phyloP scores from a whole-genome alignment of 148 eudicot genomes.

The Silene conica region DNA sequence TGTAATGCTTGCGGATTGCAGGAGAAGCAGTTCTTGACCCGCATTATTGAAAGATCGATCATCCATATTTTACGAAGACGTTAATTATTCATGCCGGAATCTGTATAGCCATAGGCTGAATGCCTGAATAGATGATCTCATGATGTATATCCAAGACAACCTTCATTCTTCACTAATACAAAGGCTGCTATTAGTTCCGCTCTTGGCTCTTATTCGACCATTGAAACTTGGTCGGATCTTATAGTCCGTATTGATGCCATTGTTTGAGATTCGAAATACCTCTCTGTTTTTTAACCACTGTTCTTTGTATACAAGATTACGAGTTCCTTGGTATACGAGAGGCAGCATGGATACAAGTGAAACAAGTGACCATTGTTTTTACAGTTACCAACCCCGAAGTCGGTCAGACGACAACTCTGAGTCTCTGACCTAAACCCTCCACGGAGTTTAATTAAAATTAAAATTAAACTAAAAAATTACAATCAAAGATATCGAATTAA shows the following conservation, averaged over 20 bases:
- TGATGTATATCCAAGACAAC: constrained; percentile 17
- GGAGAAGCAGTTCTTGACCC: constrained; percentile 80
- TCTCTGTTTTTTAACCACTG: too few species aligned
- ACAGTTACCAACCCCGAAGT: too few species aligned
- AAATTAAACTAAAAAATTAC: too few species aligned
- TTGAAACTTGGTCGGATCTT: too few species aligned
- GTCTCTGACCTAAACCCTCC: too few species aligned
- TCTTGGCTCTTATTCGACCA: background rate
- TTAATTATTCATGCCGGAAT: constrained; percentile 15
- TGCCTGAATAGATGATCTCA: constrained; percentile 12
- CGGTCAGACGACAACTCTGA: too few species aligned
- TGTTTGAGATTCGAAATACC: background rate
- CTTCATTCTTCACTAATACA: constrained; percentile 23
- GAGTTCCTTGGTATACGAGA: too few species aligned
- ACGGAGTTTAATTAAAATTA: too few species aligned
- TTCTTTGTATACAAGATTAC: too few species aligned
- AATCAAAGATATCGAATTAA: too few species aligned
- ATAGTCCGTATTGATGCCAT: constrained; percentile 34
- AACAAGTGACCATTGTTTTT: too few species aligned
- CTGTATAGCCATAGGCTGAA: constrained; percentile 16
- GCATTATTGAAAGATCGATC: constrained; percentile 19
- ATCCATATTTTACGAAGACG: constrained; percentile 5
- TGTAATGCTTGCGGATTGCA: constrained; percentile 30
- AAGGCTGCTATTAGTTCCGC: background rate
- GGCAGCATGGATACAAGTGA: too few species aligned